Evolutionary conservation across 2,329 filamentous ascomycete genomes (phyloP).

Genomic region (Penicillium sp.): DNA sequence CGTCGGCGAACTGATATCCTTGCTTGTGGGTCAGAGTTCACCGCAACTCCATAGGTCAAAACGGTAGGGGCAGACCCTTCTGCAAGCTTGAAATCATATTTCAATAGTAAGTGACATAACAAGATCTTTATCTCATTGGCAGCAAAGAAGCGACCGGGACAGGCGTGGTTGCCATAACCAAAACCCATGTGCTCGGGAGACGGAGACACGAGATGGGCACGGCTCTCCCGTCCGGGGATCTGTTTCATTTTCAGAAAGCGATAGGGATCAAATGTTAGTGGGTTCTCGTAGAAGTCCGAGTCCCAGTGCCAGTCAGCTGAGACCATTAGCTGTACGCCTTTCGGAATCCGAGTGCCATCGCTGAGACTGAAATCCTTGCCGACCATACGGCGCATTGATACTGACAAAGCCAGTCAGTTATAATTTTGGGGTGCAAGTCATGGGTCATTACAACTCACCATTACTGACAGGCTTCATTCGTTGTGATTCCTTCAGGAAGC

Average conservation of each 20-base stretch:
- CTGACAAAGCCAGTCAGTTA: background rate
- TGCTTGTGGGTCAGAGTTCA: background rate
- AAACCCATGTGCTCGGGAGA: conserved; percentile 22
- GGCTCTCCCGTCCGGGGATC: background rate
- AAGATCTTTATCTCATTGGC: conserved; percentile 54
- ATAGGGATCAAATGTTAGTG: conserved; percentile 10
- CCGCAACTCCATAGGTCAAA: background rate
- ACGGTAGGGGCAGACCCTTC: background rate
- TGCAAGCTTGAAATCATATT: conserved; percentile 48
- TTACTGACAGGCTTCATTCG: conserved; percentile 3
- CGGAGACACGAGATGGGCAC: conserved; percentile 17
- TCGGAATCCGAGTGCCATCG: conserved; percentile 10
- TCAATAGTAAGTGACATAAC: conserved; percentile 47
- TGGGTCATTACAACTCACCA: background rate
- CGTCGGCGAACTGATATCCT: conserved; percentile 1
- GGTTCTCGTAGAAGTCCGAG: background rate
- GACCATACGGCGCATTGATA: background rate
- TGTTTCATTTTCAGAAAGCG: background rate
- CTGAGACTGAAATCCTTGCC: conserved; percentile 2
- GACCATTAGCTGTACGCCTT: conserved; percentile 2
- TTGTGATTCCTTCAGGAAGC: conserved; percentile 11
- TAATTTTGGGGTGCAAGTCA: background rate
- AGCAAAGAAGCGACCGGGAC: conserved; percentile 54
- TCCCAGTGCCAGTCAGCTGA: conserved; percentile 5
- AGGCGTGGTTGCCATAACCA: conserved; percentile 28